Evolutionary conservation across 1,284 basidiomycete species (phyloP), one percentile per base, ranked within the genome.

Genomic region (Trametes hirsuta): DNA sequence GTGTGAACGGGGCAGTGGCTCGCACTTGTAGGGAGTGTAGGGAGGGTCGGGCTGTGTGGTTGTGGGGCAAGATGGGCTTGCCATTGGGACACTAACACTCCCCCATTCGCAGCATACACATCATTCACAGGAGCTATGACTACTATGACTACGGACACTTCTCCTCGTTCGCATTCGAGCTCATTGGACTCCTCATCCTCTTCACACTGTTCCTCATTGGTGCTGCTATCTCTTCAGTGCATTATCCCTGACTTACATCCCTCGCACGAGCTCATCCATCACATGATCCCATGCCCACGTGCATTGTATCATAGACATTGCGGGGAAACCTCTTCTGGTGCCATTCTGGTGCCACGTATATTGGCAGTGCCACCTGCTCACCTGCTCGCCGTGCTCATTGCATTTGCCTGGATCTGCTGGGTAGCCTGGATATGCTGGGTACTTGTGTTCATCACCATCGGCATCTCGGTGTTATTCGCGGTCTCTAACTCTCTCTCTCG

Each of bases 171-270:
- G 72, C 76, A 11, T 80, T 76, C 21, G 90, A 91, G 69, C 75
- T 87, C n/a, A 70, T 85, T 10, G 84, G 81, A 2, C 81, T 91
- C 15, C 76, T 77, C 46, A 55, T 85, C 18, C 77, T 91, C 45
- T 91, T 87, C 81, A 58, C 90, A 24, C 81, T 91, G 69, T 90
- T 84, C 84, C 77, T 91, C 14, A 78, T 86, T 36, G 90, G 90
- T n/a, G 82, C 85, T 10, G 83, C 79, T 9, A 76, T 87, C 49
- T 80, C 88, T 1, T 84, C 83, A 0, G 89, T 90, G 69, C 64
- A 86, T 78, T 45, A 14, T 34, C 30, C 36, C 42, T 42, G 34
- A 39, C 35, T 14, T 35, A 41, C 49, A n/a, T 22, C 18, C 36
- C 41, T 3, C 40, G 10, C 52, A 18, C 50, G 35, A 40, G 54